Evolutionary conservation across 345 rosid genomes (phyloP).

Genomic region (Salix udensis): DNA sequence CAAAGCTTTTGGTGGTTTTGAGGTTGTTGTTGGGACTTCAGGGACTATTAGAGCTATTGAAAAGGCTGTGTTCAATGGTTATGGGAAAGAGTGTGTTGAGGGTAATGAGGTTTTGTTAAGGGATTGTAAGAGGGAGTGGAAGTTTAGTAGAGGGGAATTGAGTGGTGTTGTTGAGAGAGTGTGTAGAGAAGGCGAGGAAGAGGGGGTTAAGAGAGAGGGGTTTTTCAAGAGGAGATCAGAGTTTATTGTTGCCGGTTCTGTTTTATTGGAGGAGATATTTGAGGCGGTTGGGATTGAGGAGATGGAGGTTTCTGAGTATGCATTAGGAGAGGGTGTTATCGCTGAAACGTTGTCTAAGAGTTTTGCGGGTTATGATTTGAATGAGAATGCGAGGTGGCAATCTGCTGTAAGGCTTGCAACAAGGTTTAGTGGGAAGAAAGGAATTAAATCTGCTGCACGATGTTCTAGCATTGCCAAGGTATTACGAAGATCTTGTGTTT

Average conservation of each 20-base stretch:
- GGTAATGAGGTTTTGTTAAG: conserved; percentile 23
- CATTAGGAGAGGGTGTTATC: conserved; percentile 63
- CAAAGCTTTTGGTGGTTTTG: conserved; percentile 39
- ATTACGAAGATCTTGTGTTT: conserved; percentile 9
- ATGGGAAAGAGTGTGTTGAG: conserved; percentile 22
- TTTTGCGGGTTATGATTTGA: conserved; percentile 43
- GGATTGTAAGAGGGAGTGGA: conserved; percentile 55
- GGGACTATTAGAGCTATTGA: conserved; percentile 65
- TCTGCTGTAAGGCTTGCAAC: conserved; percentile 49
- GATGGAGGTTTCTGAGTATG: conserved; percentile 66
- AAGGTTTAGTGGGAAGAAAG: conserved; percentile 45
- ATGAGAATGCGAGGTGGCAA: conserved; percentile 55
- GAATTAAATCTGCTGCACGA: conserved; percentile 45
- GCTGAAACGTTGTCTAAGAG: conserved; percentile 48
- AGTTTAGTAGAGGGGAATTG: conserved; percentile 43
- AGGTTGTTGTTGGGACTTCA: conserved; percentile 59
- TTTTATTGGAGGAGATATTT: conserved; percentile 64
- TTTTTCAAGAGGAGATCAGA: conserved; percentile 60
- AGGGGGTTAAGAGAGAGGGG: conserved; percentile 41
- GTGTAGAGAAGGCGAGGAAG: conserved; percentile 44
- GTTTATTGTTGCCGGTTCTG: conserved; percentile 64
- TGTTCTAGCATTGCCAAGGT: conserved; percentile 62
- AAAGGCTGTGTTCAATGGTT: conserved; percentile 51
- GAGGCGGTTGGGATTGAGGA: conserved; percentile 52
- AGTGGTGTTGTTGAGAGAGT: conserved; percentile 43